Evolutionary conservation across 495 filamentous ascomycete genomes (phyloP).

Genomic region (Apodospora peruviana): DNA sequence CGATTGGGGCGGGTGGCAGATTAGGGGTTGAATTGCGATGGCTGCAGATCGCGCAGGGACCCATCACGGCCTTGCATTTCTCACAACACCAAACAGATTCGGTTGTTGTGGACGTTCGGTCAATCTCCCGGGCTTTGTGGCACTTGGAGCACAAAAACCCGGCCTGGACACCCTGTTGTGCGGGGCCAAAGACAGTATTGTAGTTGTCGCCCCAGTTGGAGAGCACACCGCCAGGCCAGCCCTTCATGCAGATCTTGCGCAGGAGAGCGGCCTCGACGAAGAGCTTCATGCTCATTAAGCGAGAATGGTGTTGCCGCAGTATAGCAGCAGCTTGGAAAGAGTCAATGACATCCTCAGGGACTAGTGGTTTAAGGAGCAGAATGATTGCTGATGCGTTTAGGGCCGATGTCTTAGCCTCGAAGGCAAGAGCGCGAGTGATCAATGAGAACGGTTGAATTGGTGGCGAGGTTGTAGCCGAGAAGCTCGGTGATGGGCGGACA

Average conservation of each 20-base stretch:
- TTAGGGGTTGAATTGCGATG: constrained; percentile 26
- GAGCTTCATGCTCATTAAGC: constrained; percentile 58
- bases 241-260: constrained; percentile 56
- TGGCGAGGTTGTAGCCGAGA: constrained; percentile 9
- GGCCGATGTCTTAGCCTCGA: constrained; percentile 39
- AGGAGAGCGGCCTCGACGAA: constrained; percentile 64
- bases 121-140: constrained; percentile 47
- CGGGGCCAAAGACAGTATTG: constrained; percentile 54
- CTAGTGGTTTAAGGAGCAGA: constrained; percentile 45
- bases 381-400: constrained; percentile 48
- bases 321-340: constrained; percentile 45
- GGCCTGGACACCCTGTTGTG: constrained; percentile 39
- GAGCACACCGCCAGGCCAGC: constrained; percentile 36
- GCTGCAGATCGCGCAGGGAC: constrained; percentile 40
- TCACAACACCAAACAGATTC: constrained; percentile 43
- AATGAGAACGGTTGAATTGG: constrained; percentile 47
- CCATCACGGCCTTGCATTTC: constrained; percentile 37
- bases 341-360: constrained; percentile 44
- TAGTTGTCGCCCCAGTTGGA: constrained; percentile 44
- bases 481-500: constrained; percentile 9
- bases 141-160: constrained; percentile 47
- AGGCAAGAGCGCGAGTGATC: constrained; percentile 40
- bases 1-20: constrained; percentile 10
- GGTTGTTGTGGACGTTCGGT: constrained; percentile 22
- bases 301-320: constrained; percentile 59